A percentile compares a stretch with the other conserved stretches of the same genome.
Conservation (phyloP, 768 basidiomycete species). For the Agaricus subrufescens region DNA sequence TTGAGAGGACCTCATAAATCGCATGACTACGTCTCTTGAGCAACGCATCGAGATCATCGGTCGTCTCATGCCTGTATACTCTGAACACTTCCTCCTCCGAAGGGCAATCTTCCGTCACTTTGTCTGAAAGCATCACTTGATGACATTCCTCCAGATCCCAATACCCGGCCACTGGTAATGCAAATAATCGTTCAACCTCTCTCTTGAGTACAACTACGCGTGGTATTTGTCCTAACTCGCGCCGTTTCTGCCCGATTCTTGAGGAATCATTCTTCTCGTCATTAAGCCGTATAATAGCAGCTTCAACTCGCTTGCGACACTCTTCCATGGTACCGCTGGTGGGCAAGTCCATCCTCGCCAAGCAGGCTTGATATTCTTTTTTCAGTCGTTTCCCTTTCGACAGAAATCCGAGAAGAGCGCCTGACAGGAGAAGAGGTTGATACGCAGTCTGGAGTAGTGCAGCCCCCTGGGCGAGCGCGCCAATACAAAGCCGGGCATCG, state of each 20-base stretch:
- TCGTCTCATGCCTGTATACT: conserved; percentile 19
- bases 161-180: conserved; percentile 43
- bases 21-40: conserved; percentile 29
- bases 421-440: conserved; percentile 42
- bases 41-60: conserved; percentile 16
- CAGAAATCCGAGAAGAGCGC: conserved; percentile 37
- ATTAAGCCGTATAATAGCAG: conserved; percentile 30
- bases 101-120: conserved; percentile 21
- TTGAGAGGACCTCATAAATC: conserved; percentile 29
- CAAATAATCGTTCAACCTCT: conserved; percentile 39
- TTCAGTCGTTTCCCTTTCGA: conserved; percentile 29
- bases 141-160: conserved; percentile 43
- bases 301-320: conserved; percentile 31
- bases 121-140: conserved; percentile 20
- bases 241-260: conserved; percentile 12
- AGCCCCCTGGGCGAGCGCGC: conserved; percentile 44
- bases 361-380: conserved; percentile 32
- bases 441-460: conserved; percentile 44
- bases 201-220: conserved; percentile 39
- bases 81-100: conserved; percentile 35
- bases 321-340: conserved; percentile 32
- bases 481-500: conserved; percentile 42
- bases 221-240: conserved; percentile 40
- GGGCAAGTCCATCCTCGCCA: conserved; percentile 34
- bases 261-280: conserved; percentile 18